These are phyloP conservation scores for Suillus placidus DNA, from an alignment of 768 basidiomycete genomes.

Conservation along the genomic window DNA sequence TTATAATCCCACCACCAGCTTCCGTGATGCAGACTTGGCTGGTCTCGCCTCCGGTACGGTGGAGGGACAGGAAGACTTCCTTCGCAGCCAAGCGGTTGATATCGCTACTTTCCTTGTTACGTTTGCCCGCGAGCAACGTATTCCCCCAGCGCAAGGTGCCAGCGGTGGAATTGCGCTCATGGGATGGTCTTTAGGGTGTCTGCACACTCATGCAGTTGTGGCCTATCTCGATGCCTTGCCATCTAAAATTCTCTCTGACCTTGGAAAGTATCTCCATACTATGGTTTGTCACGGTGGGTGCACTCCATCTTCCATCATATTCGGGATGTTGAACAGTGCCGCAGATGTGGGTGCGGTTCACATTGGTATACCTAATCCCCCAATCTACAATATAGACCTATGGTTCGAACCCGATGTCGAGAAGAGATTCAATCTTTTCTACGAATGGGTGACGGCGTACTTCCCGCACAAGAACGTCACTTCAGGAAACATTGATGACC, in stretches of 20 bases:
- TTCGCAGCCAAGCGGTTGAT: constrained; percentile 7
- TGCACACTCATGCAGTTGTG: constrained; percentile 9
- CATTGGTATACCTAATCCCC: not conserved
- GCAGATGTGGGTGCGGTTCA: not conserved
- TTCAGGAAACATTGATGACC: constrained; percentile 5
- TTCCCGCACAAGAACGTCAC: not conserved
- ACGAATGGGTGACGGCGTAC: constrained; percentile 4
- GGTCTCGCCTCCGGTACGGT: not conserved
- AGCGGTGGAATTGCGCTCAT: constrained; percentile 11
- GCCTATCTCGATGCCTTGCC: constrained; percentile 10
- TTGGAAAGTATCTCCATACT: constrained; percentile 9
- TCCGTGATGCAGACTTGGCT: constrained; percentile 12
- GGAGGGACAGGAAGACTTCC: not conserved
- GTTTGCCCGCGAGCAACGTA: constrained; percentile 10
- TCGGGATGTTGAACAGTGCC: not conserved
- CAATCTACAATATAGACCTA: not conserved
- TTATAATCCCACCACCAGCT: constrained; percentile 30
- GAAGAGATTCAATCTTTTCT: constrained; percentile 2
- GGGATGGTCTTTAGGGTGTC: constrained; percentile 14
- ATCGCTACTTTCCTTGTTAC: constrained; percentile 10
- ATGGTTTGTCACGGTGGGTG: constrained; percentile 8
- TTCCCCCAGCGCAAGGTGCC: constrained; percentile 4
- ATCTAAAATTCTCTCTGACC: not conserved
- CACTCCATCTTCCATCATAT: not conserved
- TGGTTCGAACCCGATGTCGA: not conserved